phyloP scores from a whole-genome alignment of 139 green algal species.

The Mesostigma viride region DNA sequence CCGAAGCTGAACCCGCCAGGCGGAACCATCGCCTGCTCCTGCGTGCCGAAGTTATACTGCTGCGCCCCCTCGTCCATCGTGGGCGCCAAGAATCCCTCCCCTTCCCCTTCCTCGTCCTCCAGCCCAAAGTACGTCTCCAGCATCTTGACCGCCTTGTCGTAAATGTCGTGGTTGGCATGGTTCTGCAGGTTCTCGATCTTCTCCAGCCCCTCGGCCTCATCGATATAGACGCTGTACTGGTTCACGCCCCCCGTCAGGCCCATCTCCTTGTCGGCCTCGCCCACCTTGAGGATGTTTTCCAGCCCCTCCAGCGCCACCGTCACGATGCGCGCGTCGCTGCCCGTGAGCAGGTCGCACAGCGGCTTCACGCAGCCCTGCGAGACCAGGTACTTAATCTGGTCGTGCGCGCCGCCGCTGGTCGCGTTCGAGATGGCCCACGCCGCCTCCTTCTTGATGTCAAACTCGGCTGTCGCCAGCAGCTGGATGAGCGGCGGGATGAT shows the following conservation, averaged over 20 bases:
- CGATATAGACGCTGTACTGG: conserved; percentile 73
- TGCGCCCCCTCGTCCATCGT: too few relatives aligned
- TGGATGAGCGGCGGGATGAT: conserved; percentile 83
- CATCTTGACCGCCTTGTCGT: conserved; percentile 92
- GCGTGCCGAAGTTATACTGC: too few relatives aligned
- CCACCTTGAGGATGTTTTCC: conserved; percentile 98
- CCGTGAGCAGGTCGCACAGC: conserved; percentile 88
- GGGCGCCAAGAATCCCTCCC: too few relatives aligned
- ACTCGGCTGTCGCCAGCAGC: conserved; percentile 82
- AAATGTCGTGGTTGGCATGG: conserved; percentile 91
- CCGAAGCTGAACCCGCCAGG: too few relatives aligned
- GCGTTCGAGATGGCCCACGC: conserved; percentile 98
- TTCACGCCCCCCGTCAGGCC: conserved; percentile 52
- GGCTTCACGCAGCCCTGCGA: conserved; percentile 77
- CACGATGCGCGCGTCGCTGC: conserved; percentile 82
- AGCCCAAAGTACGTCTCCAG: conserved; percentile 82
- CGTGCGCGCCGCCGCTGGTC: conserved; percentile 75
- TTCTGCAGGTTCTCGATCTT: conserved; percentile 97
- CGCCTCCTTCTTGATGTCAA: conserved; percentile 99
- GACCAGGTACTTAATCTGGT: conserved; percentile 73
- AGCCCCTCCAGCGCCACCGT: conserved; percentile 95
- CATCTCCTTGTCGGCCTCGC: conserved; percentile 60
- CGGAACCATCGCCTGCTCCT: too few relatives aligned
- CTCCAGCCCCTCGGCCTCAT: conserved; percentile 93
- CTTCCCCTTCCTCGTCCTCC: conserved; percentile 90